Evolutionary conservation across 2,329 filamentous ascomycete species (phyloP).

Genomic region (Ascochyta koolunga): DNA sequence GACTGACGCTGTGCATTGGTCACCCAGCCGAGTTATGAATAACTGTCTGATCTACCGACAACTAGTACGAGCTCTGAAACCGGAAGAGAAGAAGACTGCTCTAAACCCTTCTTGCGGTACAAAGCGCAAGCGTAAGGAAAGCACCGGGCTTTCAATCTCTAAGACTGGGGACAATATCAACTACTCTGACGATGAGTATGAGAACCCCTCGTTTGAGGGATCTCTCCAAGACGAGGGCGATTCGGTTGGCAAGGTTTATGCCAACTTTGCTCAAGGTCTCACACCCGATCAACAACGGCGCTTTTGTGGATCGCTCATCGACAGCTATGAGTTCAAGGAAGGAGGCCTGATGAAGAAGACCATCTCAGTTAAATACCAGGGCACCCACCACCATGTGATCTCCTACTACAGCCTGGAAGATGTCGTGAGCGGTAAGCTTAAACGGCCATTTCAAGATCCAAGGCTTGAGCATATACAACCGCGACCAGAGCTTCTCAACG

Average conservation of each 20-base stretch:
- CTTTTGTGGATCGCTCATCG: constrained; percentile 82
- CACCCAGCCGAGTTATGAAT: constrained; percentile 81
- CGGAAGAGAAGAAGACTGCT: constrained; percentile 46
- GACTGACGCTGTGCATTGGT: constrained; percentile 93
- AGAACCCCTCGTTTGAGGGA: constrained; percentile 33
- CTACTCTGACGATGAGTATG: constrained; percentile 44
- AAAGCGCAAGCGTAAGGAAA: constrained; percentile 48
- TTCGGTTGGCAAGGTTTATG: constrained; percentile 41
- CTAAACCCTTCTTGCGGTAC: constrained; percentile 44
- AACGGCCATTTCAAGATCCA: constrained; percentile 44
- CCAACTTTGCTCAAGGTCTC: constrained; percentile 47
- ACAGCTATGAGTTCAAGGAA: constrained; percentile 86
- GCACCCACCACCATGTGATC: constrained; percentile 82
- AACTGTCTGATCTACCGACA: constrained; percentile 89
- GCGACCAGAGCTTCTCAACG: constrained; percentile 40
- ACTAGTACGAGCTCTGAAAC: constrained; percentile 54
- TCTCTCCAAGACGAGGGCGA: constrained; percentile 30
- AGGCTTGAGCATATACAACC: constrained; percentile 44
- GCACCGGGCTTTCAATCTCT: constrained; percentile 30
- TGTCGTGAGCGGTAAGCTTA: constrained; percentile 56
- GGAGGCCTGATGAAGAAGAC: constrained; percentile 90
- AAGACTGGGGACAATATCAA: constrained; percentile 39
- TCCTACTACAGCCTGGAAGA: constrained; percentile 88
- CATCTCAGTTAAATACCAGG: constrained; percentile 77
- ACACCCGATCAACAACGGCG: constrained; percentile 60